Base-by-base conservation (phyloP, 768 basidiomycete genomes). In the Boletus patriciae region DNA sequence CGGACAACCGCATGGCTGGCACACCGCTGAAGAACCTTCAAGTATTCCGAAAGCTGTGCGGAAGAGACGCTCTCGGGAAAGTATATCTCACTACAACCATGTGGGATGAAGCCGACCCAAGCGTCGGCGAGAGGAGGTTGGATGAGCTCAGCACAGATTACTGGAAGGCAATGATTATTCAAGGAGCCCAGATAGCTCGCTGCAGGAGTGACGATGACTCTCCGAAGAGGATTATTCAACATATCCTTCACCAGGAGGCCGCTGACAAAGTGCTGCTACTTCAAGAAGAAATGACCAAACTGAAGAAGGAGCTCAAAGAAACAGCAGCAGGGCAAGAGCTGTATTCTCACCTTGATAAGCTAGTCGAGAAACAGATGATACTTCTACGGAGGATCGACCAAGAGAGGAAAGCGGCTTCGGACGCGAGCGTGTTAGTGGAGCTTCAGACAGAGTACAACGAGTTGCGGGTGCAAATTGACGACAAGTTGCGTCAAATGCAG, bases 31-130 rank as follows among this genome's bases (percentile, higher is more conserved):
- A 63, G 40, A 74, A 76, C 54, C 66, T 76, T 15, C 63, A 61
- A 5, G 64, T 74, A 61, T 76, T 78, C 47, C 46, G 37, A 40
- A 47, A 62, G 42, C 21, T 71, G 4, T 72, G 71, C 21, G 70
- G 73, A 55, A 18, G 53, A 55, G 47, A 63, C 57, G 47, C 75
- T 59, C 48, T 73, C n/a, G 57, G 59, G 1, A 70, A 70, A 11
- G 71, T 78, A 5, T 55, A 71, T 18, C 57, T 78, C 13, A 70
- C 66, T 13, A 74, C 77, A 2, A 76, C 76, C 13, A 76, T 74
- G 71, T 78, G 76, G 76, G 72, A 72, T 57, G 65, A 65, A 40
- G 60, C 72, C 15, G 62, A 61, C 0, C 34, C n/a, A 6, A 41
- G 29, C 0, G 57, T 63, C 5, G 74, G 71, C 5, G 38, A 59